Evolutionary conservation across 2,329 filamentous ascomycete genomes (phyloP), one percentile per base, ranked within the genome.

Genomic region (Cadophora sp.): DNA sequence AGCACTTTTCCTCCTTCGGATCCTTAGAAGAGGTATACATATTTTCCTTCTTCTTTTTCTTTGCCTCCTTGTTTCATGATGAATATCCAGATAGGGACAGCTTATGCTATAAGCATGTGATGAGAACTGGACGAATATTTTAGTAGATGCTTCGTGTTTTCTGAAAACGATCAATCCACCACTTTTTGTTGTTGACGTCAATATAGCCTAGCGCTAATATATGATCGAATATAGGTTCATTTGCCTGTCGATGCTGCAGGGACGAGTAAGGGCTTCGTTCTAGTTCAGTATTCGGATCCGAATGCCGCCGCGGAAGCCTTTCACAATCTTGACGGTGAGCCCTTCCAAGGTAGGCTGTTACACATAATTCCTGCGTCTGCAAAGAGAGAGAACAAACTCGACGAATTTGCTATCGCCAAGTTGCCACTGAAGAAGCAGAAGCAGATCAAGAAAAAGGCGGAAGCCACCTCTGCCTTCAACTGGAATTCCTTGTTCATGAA

Each of bases 401-500:
- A 97, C 77, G 96, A 98, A 72, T 96, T 91, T 79, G 90, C 91
- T 66, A 85, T 99, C 64, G 94, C 95, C 0, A 96, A 97, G 79
- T 80, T 99, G 73, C 95, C 96, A 18, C 82, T 98, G 71, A 98
- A 97, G 81, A 96, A 96, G 79, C 96, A 98, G 79, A 93, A 93
- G 73, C 87, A 96, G 75, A 91, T 98, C 72, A 93, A 91, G 77
- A 92, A 91, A 75, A 96, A 92, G 80, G 86, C 90, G 59, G 91
- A 95, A 74, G 92, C 94, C 24, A 85, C 91, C 9, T 90, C 89
- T 36, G 88, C 86, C 59, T 98, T 98, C 81, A 97, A 95, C 78
- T 99, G 96, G 96, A 99, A 99, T 82, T 95, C 94, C n/a, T 83
- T 99, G n/a, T 99, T 96, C 80, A 96, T 99, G 92, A 97, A 91